Evolutionary conservation across 2,329 filamentous ascomycete genomes (phyloP), one percentile per base, ranked within the genome.

Genomic region (Aspergillus calidoustus): DNA sequence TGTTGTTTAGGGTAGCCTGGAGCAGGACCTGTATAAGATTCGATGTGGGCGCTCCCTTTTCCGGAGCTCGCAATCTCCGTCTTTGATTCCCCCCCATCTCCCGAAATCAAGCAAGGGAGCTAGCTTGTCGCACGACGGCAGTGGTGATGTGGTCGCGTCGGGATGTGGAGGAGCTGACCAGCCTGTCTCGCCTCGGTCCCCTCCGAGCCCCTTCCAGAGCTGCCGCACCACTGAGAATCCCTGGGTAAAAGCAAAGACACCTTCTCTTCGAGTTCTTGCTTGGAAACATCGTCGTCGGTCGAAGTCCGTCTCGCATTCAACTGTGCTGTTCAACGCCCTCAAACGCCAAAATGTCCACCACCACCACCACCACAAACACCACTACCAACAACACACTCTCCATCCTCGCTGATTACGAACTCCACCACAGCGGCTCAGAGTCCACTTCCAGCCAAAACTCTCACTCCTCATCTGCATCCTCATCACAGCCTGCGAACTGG

Each of bases 401-500:
- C 38, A 61, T 72, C 49, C 62, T 72, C 19, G 61, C 70, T 41
- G 68, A 76, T 69, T 67, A 64, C 65, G 56, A 75, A 68, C 61
- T 68, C 52, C 72, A 71, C 46, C 70, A 73, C 49, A 69, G 63
- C 17, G 64, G 62, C 13, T 47, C 48, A 11, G 62, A 67, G 23
- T 25, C 30, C 19, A n/a, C 43, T 54, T 19, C 28, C 47, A 25
- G 25, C 9, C 28, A 28, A 5, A 41, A 41, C 13, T 8, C 34
- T 11, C 15, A 13, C 3, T 4, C 11, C 13, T 43, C 54, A 22
- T 31, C 28, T 11, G 4, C 31, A 41, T 9, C 38, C n/a, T n/a
- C n/a, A 28, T 25, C 31, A 22, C 67, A 69, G 23, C 65, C 66
- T 0, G 57, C 51, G n/a, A 59, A 78, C 63, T 86, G 83, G 84